Evolutionary conservation across 2,329 filamentous ascomycete genomes (phyloP).

Genomic region (Fusarium xyrophilum): DNA sequence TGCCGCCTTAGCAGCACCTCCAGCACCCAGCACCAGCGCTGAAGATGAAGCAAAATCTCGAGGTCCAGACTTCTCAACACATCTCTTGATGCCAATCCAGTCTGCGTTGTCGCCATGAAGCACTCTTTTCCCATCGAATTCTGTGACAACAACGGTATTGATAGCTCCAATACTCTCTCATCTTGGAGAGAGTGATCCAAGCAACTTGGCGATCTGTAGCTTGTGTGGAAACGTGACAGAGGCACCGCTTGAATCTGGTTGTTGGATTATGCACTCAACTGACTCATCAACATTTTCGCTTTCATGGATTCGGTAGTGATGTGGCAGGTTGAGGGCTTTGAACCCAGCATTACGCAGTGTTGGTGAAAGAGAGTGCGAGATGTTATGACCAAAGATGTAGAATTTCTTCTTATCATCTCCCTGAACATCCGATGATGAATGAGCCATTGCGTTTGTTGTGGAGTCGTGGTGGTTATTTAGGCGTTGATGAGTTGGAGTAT

Average conservation of each 20-base stretch:
- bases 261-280: not conserved
- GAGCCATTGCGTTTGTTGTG: fast-evolving
- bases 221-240: slow-evolving; percentile 14
- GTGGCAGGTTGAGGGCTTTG: not conserved
- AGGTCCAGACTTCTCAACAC: not conserved
- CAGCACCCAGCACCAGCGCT: not conserved
- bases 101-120: slow-evolving; percentile 3
- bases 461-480: fast-evolving
- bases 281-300: slow-evolving; percentile 6
- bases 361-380: slow-evolving; percentile 4
- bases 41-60: not conserved
- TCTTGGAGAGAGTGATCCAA: not conserved
- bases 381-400: slow-evolving; percentile 12
- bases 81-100: slow-evolving; percentile 8
- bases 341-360: not conserved
- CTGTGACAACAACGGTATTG: not conserved
- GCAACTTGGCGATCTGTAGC: not conserved
- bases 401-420: not conserved
- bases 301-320: slow-evolving; percentile 12
- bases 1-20: slow-evolving; percentile 1
- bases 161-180: not conserved
- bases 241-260: not conserved
- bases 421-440: fast-evolving
- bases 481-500: fast-evolving
- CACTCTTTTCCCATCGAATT: fast-evolving